Base-by-base conservation (phyloP, 176 grass and related monocot species). In the Aegilops sharonensis region DNA sequence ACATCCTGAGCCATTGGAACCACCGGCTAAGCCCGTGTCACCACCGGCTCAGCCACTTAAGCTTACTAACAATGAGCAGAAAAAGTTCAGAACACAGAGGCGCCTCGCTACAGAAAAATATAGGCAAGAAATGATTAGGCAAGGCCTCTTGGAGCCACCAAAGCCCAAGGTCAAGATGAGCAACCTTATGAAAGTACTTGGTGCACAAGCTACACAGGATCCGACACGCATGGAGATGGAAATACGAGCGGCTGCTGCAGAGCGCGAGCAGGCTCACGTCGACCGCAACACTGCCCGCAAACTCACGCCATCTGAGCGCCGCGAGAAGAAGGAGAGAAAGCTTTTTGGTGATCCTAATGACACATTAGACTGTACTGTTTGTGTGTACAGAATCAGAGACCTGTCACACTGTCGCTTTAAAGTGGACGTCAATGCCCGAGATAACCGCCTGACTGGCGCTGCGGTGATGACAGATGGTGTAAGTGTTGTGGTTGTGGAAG, bases 161-260 rank as follows among this genome's bases (percentile, higher is more conserved):
- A 98, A 98, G 68, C 84, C 97, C 3, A 98, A 98, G 92, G 88
- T 98, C 50, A 98, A 98, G 81, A 98, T 98, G 97, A 98, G 97
- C 83, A 98, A 98, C 87, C 89, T 98, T 64, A 98, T 98, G 97
- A 95, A 92, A 89, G 97, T 98, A 61, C 82, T 95, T 35, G 88
- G 81, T 21, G 86, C 97, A 79, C 92, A 98, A 86, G 97, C 92
- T 72, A 95, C 92, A 59, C 92, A 98, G 81, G 94, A 95, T 30
- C 97, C 97, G 2, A 98, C 97, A 42, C 89, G 90, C 37, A 25
- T 98, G 80, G 97, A 98, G 69, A 94, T 98, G 87, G 94, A 98
- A 86, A 85, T 95, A 64, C 85, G 94, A 42, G 90, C 73, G 68
- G 94, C 94, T 78, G 94, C 97, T 87, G 92, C 93, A 79, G 97